Base-by-base conservation (phyloP, 352 stramenopile species). In the Phytophthora pluvialis region DNA sequence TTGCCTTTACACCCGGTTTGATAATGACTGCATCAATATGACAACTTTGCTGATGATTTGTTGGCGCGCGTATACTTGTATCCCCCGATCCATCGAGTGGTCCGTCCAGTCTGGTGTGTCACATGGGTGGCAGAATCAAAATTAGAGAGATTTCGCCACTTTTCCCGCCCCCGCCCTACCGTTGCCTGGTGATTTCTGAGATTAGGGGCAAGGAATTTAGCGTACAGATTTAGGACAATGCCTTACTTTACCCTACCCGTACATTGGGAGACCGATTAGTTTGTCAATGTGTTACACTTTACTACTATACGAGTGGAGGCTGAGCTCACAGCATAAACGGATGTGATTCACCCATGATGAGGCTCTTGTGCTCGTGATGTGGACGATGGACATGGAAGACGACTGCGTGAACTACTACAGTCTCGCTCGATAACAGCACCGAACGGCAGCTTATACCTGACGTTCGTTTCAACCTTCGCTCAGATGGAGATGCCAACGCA, bases 361-460 rank as follows among this genome's bases (percentile, higher is more conserved):
- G 21, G 9, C 40, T 47, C 18, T 47, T 1, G 40, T 31, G 18
- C 18, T 47, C 18, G 40, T 47, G 16, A 3, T 47, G 16, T 47
- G 40, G 40, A 16, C 40, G 21, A 47, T 47, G 40, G 10, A 31
- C 40, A 31, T 47, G 40, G 21, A 47, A 31, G 40, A 31, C 40
- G 2, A 31, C 18, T 47, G 40, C 18, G 9, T 8, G 6, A 47
- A n/a, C 40, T 47, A 4, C 9, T 29, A 11, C 35, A n/a, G 12
- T 40, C 6, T 35, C 6, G 10, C 31, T 7, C 10, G 31, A 35
- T 35, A 35, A 11, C 31, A 35, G 31, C 31, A 40, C 25, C 40
- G 40, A 47, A 18, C 18, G 40, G 21, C 18, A 16, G 12, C 40
- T 47, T 10, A 31, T 47, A 16, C 18, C 18, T 4, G 40, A 11